Evolutionary conservation across 208 protist genomes (phyloP).

Genomic region (Crithidia bombi): DNA sequence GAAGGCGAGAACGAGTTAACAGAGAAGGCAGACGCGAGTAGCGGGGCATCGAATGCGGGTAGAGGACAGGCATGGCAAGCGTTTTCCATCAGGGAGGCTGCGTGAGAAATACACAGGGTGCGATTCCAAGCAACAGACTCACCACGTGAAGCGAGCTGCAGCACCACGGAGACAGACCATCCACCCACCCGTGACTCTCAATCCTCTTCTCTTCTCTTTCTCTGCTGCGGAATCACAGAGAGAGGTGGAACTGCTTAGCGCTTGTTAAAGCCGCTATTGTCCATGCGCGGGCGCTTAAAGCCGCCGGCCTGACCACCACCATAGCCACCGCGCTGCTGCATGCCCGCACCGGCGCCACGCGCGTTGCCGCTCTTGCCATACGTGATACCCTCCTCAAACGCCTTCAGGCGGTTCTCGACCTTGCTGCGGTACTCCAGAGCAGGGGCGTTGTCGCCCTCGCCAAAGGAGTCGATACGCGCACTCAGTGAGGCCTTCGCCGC

Average conservation of each 20-base stretch:
- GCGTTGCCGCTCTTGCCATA: constrained; percentile 91
- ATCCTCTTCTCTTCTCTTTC: not conserved
- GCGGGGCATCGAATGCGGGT: too few species aligned
- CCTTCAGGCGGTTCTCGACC: constrained; percentile 87
- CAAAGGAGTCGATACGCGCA: constrained; percentile 98
- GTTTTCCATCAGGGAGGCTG: too few species aligned
- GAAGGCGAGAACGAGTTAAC: too few species aligned
- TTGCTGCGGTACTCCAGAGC: constrained; percentile 92
- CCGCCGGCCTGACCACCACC: constrained; percentile 43
- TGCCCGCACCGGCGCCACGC: constrained; percentile 62
- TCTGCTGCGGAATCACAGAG: not conserved
- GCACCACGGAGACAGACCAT: too few species aligned
- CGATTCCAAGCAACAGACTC: too few species aligned
- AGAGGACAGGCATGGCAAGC: too few species aligned
- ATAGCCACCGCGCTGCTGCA: constrained; percentile 66
- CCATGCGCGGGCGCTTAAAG: constrained; percentile 61
- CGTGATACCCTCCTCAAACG: constrained; percentile 90
- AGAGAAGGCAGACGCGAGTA: too few species aligned
- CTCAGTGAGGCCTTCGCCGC: constrained; percentile 98
- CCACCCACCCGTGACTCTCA: not conserved
- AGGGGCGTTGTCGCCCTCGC: constrained; percentile 91
- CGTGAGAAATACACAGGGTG: too few species aligned
- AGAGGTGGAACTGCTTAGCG: constrained; percentile 4
- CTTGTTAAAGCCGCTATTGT: constrained; percentile 33
- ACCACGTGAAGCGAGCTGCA: too few species aligned